Evolutionary conservation across 2,329 filamentous ascomycete genomes (phyloP).

Genomic region (Sarocladium brachiariae): DNA sequence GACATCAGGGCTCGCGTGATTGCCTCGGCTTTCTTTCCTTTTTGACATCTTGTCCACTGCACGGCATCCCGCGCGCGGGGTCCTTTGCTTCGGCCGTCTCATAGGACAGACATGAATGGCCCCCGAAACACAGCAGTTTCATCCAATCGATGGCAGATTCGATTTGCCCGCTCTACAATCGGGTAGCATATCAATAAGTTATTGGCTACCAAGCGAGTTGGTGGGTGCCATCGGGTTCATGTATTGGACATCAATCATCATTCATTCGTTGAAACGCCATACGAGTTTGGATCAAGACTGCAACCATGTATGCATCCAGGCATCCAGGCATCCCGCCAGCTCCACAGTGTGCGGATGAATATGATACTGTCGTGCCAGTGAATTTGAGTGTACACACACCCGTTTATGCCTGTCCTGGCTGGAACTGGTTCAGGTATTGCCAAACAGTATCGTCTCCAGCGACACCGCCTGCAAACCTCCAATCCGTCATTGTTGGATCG

Average conservation of each 20-base stretch:
- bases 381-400: too few species aligned
- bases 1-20: background rate
- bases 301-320: too few species aligned
- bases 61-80: background rate
- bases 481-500: slow-evolving; percentile 16
- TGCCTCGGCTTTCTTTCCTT: background rate
- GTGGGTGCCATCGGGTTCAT: background rate
- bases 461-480: slow-evolving; percentile 50
- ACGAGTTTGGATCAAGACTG: too few species aligned
- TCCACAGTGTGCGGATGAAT: too few species aligned
- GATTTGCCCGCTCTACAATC: background rate
- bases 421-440: slow-evolving; percentile 47
- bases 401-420: slow-evolving; percentile 17
- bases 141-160: background rate
- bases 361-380: too few species aligned
- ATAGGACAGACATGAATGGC: background rate
- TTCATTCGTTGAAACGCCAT: background rate
- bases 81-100: background rate
- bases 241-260: background rate
- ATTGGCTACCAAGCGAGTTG: too few species aligned
- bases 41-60: background rate
- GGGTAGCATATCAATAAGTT: background rate
- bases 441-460: slow-evolving; percentile 46
- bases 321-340: background rate
- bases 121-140: background rate